phyloP scores from a whole-genome alignment of 2,329 filamentous ascomycete species.

The Alternaria brassicicola region DNA sequence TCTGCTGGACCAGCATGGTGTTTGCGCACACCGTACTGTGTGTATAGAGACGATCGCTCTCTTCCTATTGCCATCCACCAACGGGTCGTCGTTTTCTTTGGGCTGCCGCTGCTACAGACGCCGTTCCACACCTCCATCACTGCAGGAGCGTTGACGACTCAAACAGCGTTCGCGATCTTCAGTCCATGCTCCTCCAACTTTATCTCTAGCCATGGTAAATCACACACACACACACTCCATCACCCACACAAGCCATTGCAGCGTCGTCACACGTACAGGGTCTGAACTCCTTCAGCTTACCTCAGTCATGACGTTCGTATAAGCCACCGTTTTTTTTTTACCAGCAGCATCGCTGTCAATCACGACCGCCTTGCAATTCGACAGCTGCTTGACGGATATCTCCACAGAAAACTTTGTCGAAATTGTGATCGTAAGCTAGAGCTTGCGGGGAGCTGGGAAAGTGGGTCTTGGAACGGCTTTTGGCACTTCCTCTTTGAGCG shows the following conservation, averaged over 20 bases:
- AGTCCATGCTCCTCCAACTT: constrained; percentile 8
- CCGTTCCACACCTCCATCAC: not conserved
- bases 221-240: not conserved
- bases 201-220: not conserved
- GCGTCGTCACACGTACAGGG: constrained; percentile 5
- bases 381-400: constrained; percentile 25
- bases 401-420: constrained; percentile 41
- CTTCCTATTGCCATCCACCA: not conserved
- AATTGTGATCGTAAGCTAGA: constrained; percentile 38
- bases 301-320: not conserved
- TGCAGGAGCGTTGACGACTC: not conserved
- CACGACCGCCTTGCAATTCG: constrained; percentile 20
- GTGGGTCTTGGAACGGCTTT: constrained; percentile 39
- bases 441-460: constrained; percentile 49
- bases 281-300: not conserved
- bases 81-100: not conserved
- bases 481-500: constrained; percentile 26
- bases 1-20: not conserved
- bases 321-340: constrained; percentile 1
- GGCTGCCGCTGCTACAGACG: not conserved
- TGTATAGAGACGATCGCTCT: not conserved
- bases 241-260: not conserved
- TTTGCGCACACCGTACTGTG: constrained; percentile 5
- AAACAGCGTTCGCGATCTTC: constrained; percentile 6
- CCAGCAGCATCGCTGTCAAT: constrained; percentile 15